A percentile compares a stretch with the other conserved stretches of the same genome.
These are phyloP conservation scores for Osmanthus fragrans DNA, from an alignment of 257 asterid genomes.

Conservation along the genomic window DNA sequence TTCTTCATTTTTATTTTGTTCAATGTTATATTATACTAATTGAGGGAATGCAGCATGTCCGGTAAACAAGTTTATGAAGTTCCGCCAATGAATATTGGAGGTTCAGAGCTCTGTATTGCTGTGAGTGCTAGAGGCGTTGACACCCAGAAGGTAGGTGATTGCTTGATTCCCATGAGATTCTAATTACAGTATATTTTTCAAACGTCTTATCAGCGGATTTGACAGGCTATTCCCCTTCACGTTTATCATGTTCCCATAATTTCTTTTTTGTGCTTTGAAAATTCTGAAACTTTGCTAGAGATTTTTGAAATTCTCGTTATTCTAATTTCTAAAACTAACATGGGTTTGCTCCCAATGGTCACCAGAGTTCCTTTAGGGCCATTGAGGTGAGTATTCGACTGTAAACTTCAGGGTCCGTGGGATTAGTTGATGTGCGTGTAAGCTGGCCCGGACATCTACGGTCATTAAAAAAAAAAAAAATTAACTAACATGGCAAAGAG, in stretches of 20 bases:
- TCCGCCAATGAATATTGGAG: constrained; percentile 86
- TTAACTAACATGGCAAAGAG: background rate
- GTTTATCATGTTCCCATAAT: constrained; percentile 2
- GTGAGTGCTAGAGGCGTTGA: constrained; percentile 90
- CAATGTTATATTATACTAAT: constrained; percentile 10
- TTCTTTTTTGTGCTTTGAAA: background rate
- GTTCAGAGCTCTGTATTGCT: constrained; percentile 82
- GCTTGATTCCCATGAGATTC: constrained; percentile 14
- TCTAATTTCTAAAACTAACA: constrained; percentile 12
- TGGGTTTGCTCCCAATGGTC: background rate
- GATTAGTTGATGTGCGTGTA: no score
- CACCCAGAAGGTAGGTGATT: constrained; percentile 69
- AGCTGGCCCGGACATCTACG: no score
- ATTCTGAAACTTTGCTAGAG: background rate
- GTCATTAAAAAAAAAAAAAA: no score
- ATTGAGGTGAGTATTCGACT: no score
- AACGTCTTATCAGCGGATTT: background rate
- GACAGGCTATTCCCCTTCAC: background rate
- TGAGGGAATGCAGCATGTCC: constrained; percentile 72
- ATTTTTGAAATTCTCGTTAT: background rate
- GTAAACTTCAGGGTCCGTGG: no score
- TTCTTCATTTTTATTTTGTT: constrained; percentile 7
- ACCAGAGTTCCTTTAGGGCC: no score
- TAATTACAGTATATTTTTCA: background rate
- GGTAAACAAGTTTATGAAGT: constrained; percentile 94